These are phyloP conservation scores for Paramecium tetraurelia DNA, from an alignment of 73 alveolate species.

Conservation along the genomic window DNA sequence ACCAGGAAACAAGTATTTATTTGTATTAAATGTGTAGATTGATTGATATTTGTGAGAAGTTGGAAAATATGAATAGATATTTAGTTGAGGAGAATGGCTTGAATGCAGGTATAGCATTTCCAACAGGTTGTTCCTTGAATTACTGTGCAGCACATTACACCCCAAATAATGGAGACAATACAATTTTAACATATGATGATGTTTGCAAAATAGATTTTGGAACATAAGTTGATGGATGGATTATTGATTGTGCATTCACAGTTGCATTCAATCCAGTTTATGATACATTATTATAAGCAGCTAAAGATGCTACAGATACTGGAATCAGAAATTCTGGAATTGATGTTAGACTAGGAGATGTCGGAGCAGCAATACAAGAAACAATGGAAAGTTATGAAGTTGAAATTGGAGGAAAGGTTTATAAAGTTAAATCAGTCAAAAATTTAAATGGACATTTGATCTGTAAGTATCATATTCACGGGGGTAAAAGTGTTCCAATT, in stretches of 20 bases:
- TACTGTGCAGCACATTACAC: conserved; percentile 98
- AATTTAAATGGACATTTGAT: conserved; percentile 96
- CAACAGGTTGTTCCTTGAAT: conserved; percentile 94
- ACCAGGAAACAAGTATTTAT: conserved; percentile 80
- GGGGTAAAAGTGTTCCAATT: conserved; percentile 98
- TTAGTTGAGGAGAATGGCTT: conserved; percentile 87
- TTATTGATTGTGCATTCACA: conserved; percentile 97
- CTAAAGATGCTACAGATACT: conserved; percentile 95
- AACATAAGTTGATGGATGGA: conserved; percentile 93
- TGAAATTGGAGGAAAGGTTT: conserved; percentile 88
- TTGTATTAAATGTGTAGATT: conserved; percentile 41
- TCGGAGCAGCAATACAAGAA: conserved; percentile 97
- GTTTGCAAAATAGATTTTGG: conserved; percentile 96
- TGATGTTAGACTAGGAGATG: conserved; percentile 95
- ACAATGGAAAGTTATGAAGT: conserved; percentile 96
- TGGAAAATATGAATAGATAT: conserved; percentile 85
- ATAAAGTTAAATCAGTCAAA: conserved; percentile 84
- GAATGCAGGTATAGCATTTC: conserved; percentile 96
- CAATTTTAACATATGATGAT: conserved; percentile 84
- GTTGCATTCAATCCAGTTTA: conserved; percentile 94
- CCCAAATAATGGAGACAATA: conserved; percentile 93
- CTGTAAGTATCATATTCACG: conserved; percentile 93
- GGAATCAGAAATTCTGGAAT: conserved; percentile 96
- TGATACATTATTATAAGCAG: conserved; percentile 92
- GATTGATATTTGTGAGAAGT: conserved; percentile 89